Base-by-base conservation (phyloP, 2,329 filamentous ascomycete genomes). In the Colletotrichum tropicale region DNA sequence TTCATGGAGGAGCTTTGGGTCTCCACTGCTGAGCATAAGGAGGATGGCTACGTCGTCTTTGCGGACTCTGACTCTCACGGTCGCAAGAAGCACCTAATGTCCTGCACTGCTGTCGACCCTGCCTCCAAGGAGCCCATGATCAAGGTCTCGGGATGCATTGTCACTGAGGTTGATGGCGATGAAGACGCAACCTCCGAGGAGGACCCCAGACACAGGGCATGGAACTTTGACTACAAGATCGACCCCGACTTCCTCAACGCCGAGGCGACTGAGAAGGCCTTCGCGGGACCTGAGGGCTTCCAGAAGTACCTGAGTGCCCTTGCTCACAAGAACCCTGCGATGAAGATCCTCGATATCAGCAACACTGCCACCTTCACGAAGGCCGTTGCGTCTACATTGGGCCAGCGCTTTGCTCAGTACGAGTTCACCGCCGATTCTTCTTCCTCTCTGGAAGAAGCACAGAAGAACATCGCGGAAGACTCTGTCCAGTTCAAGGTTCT, bases 391-490 rank as follows among this genome's bases (percentile, higher is more conserved):
- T 52, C n/a, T 21, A 52, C n/a, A 21, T 21, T 52, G n/a, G n/a
- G 43, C 43, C n/a, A 52, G 43, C 43, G 43, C 43, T 21, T 13
- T 52, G 6, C n/a, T 21, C 43, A 52, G 43, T 52, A 52, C 43
- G 43, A 52, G n/a, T 52, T 52, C 55, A 75, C 62, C 18, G 60
- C 71, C 18, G 67, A 74, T 12, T 67, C 66, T 8, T 48, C 48
- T 36, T 74, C 71, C 34, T 21, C 43, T 52, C 5, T 52, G 43
- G 70, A 70, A 58, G 71, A 67, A 9, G 58, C 71, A 8, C 67
- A 74, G 7, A 89, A 88, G 72, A 84, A 83, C 8, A 89, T 83
- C 78, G 89, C 88, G 0, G 87, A 89, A 66, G 84, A 88, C 18
- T 85, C 85, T 1, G 77, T 81, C 38, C 67, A 78, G 8, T 81